phyloP scores from a whole-genome alignment of 768 basidiomycete genomes.

The Amanita rubescens region DNA sequence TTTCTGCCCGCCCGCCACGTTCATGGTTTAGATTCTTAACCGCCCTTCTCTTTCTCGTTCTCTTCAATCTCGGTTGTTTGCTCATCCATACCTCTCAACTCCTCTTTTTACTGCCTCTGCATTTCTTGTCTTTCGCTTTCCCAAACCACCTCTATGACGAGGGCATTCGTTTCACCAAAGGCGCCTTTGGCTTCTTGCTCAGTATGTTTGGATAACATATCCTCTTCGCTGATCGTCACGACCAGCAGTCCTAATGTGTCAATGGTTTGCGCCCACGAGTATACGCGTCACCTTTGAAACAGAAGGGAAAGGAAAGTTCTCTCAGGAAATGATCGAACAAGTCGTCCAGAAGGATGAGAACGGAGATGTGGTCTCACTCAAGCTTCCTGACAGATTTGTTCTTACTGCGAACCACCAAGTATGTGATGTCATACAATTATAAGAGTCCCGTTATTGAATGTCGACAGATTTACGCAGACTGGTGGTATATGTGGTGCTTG shows the following conservation, averaged over 20 bases:
- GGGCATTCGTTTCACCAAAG: constrained; percentile 77
- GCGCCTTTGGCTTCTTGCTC: constrained; percentile 67
- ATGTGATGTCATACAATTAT: constrained; percentile 7
- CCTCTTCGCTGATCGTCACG: neutral
- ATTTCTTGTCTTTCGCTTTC: constrained; percentile 52
- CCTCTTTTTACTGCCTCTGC: constrained; percentile 58
- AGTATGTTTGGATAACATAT: constrained; percentile 30
- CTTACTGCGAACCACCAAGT: constrained; percentile 94
- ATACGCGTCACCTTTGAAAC: constrained; percentile 69
- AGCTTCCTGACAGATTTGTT: constrained; percentile 73
- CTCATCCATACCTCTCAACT: constrained; percentile 72
- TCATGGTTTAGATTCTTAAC: constrained; percentile 46
- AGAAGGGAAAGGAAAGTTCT: constrained; percentile 57
- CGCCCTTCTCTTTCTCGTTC: constrained; percentile 42
- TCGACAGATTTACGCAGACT: constrained; percentile 66
- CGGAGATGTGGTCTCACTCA: constrained; percentile 53
- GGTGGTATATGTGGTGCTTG: constrained; percentile 87
- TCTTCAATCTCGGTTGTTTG: constrained; percentile 60
- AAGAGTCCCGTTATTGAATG: neutral
- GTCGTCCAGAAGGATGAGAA: constrained; percentile 48
- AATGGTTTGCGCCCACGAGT: constrained; percentile 76
- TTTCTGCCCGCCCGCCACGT: constrained; percentile 42
- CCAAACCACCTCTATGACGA: constrained; percentile 53
- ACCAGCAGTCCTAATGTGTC: constrained; percentile 61
- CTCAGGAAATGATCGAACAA: constrained; percentile 47